Evolutionary conservation across 768 basidiomycete genomes (phyloP).

Genomic region (Russula earlei): DNA sequence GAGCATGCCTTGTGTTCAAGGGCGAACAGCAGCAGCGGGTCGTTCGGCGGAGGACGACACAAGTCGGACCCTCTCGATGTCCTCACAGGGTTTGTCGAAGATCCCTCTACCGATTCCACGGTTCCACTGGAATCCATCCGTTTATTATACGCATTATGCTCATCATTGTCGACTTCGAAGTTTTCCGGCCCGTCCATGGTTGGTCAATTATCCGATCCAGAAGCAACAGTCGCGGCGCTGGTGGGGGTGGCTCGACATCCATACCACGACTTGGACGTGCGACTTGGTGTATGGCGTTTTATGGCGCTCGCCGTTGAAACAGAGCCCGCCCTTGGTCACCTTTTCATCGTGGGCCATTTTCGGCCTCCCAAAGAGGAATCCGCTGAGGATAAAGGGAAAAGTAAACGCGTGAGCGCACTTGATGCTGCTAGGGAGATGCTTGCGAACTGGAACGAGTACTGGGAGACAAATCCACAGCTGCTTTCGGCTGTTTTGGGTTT

Average conservation of each 20-base stretch:
- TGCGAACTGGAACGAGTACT: slow-evolving; percentile 60
- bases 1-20: slow-evolving; percentile 70
- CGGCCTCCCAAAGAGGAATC: slow-evolving; percentile 39
- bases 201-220: slow-evolving; percentile 70
- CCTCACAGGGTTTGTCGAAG: slow-evolving; percentile 56
- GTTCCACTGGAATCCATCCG: slow-evolving; percentile 60
- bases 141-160: slow-evolving; percentile 57
- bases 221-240: slow-evolving; percentile 54
- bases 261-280: slow-evolving; percentile 63
- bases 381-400: slow-evolving; percentile 24
- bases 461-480: slow-evolving; percentile 69
- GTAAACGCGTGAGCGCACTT: slow-evolving; percentile 47
- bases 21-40: slow-evolving; percentile 38
- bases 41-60: slow-evolving; percentile 36
- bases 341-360: slow-evolving; percentile 72
- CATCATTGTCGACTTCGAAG: slow-evolving; percentile 50
- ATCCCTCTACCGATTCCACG: slow-evolving; percentile 46
- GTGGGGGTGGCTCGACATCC: slow-evolving; percentile 71
- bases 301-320: slow-evolving; percentile 73
- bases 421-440: slow-evolving; percentile 59
- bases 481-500: slow-evolving; percentile 69
- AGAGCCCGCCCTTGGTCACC: slow-evolving; percentile 74
- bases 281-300: slow-evolving; percentile 76
- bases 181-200: slow-evolving; percentile 65
- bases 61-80: slow-evolving; percentile 69